Conservation (phyloP, 352 stramenopile species). For the Phytopythium cucurbitacearum region DNA sequence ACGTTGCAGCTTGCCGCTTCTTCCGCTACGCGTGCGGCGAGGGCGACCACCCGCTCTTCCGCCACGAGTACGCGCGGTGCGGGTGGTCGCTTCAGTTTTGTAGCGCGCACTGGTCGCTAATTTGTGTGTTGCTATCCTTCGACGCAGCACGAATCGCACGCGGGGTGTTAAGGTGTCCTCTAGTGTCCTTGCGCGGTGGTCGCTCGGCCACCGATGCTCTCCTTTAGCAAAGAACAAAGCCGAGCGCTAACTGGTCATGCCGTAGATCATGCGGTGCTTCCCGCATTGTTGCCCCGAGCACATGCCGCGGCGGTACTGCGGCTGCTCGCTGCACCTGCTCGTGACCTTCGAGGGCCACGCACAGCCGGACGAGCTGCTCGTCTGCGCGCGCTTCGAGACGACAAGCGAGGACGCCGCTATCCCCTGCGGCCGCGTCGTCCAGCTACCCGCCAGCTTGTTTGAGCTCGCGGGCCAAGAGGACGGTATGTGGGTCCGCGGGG, state of each 20-base stretch:
- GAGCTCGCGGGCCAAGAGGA: conserved; percentile 4
- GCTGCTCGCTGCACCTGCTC: conserved; percentile 27
- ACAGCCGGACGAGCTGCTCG: conserved; percentile 15
- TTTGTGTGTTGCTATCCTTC: too few relatives aligned
- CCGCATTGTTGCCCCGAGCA: conserved; percentile 42
- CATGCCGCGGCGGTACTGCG: conserved; percentile 36
- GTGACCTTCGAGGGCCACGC: conserved; percentile 15
- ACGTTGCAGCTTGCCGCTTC: conserved; percentile 13
- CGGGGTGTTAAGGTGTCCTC: conserved; percentile 14
- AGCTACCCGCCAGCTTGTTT: conserved; percentile 12
- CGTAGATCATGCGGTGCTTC: conserved; percentile 35
- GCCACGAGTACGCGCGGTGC: conserved; percentile 21
- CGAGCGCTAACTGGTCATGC: background rate
- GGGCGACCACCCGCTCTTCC: conserved; percentile 27
- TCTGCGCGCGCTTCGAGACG: conserved; percentile 44
- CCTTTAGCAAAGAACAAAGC: background rate
- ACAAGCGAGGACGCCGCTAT: conserved; percentile 8
- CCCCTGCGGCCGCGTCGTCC: conserved; percentile 10
- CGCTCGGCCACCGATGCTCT: background rate
- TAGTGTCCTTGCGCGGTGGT: background rate
- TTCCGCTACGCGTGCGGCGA: conserved; percentile 20
- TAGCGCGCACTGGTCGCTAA: too few relatives aligned
- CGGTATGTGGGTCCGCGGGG: conserved; percentile 30
- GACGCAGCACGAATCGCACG: conserved; percentile 18
- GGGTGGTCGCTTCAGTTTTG: background rate